Evolutionary conservation across 495 filamentous ascomycete species (phyloP), one percentile per base, ranked within the genome.

Genomic region (Penicillium malachiteum): DNA sequence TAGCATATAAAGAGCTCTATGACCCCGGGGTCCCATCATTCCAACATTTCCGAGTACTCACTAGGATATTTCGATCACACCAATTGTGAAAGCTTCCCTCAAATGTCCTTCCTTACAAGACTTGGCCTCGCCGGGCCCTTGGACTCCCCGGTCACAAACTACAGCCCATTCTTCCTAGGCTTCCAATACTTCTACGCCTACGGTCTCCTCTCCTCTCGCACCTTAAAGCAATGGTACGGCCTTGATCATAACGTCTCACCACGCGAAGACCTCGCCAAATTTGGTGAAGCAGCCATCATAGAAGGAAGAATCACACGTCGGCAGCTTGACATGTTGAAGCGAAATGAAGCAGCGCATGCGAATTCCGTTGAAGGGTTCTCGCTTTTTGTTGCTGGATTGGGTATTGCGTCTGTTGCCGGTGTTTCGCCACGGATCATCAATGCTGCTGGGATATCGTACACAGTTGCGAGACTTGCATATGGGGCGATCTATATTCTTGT

Each of bases 161-260:
- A 70, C 50, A 71, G 69, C n/a, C 67, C 75, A 9, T 33, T 49
- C 10, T 74, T 75, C 56, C 58, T 82, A 8, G 67, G 68, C 50
- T 75, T 72, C 55, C 66, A 83, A 54, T 83, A 77, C 63, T 0
- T 79, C 53, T 77, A 68, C 53, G 78, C 78, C 7, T 80, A 83
- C 65, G 67, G 69, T 14, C 7, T 78, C 12, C 71, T 80, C n/a
- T 72, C 77, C 43, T 69, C 76, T 2, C 73, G 78, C 30, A 71
- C 61, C 6, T 63, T 76, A 1, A 83, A 81, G 54, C 71, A 78
- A 54, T 68, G 46, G 51, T 75, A 76, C 63, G 72, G 74, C 16
- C 50, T 82, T 58, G 79, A 83, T 62, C 74, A 82, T 64, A 76
- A 81, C 50, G 67, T 54, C 12, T 67, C 70, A 6, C 78, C 81